A percentile compares a stretch with the other conserved stretches of the same genome.
Conservation (phyloP, 2,329 filamentous ascomycete species). For the Penicillium sp. region DNA sequence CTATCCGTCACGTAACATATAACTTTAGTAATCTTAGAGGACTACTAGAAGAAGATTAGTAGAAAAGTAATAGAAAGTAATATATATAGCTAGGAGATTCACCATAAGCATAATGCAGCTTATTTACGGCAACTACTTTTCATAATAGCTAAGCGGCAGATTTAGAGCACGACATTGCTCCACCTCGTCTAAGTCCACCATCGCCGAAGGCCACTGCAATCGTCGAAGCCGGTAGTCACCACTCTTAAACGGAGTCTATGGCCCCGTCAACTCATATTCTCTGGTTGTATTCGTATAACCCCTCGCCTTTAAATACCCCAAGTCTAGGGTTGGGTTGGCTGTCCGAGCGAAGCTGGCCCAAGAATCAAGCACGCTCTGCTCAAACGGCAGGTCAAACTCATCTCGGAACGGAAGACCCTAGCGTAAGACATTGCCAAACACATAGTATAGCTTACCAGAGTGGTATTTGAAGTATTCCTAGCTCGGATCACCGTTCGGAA, state of each 20-base stretch:
- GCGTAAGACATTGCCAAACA: slow-evolving; percentile 48
- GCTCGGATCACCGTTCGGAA: slow-evolving; percentile 46
- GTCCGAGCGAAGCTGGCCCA: slow-evolving; percentile 22
- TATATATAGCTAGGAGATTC: too few relatives aligned
- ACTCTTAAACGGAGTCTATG: slow-evolving; percentile 9
- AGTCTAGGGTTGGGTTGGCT: slow-evolving; percentile 15
- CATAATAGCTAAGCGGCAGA: slow-evolving; percentile 12
- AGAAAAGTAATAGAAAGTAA: too few relatives aligned
- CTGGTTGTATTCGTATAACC: slow-evolving; percentile 15
- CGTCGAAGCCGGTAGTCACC: slow-evolving; percentile 7
- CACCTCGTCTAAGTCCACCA: slow-evolving; percentile 11
- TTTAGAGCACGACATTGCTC: slow-evolving; percentile 14
- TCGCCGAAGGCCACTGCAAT: slow-evolving; percentile 17
- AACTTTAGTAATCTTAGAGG: too few relatives aligned
- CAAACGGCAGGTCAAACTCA: slow-evolving; percentile 19
- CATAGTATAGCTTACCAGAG: slow-evolving; percentile 52
- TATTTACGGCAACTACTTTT: too few relatives aligned
- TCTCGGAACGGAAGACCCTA: slow-evolving; percentile 17
- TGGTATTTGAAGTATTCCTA: slow-evolving; percentile 52
- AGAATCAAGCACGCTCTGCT: slow-evolving; percentile 22
- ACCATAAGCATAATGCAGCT: not conserved
- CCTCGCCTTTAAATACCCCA: slow-evolving; percentile 14
- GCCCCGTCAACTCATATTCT: slow-evolving; percentile 6
- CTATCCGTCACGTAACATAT: too few relatives aligned
- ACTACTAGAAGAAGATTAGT: too few relatives aligned